Conservation (phyloP, 352 stramenopile genomes). For the Halophytophthora batemanensis region DNA sequence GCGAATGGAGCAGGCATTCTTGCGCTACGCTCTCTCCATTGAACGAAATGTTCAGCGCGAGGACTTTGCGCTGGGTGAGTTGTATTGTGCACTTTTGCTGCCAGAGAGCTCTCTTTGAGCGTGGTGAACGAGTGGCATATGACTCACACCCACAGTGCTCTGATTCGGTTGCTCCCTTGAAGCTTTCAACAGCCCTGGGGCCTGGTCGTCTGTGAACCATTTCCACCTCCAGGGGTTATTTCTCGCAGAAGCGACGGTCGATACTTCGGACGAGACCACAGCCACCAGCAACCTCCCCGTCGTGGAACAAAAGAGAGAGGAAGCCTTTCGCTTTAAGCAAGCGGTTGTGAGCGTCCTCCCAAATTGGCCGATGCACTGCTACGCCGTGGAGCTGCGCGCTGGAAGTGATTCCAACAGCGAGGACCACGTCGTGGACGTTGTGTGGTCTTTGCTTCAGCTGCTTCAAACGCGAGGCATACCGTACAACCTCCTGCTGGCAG, state of each 20-base stretch:
- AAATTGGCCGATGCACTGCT: conserved; percentile 51
- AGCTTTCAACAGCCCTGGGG: conserved; percentile 73
- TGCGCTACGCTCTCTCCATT: conserved; percentile 25
- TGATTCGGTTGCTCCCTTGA: too few species aligned
- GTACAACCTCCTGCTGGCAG: conserved; percentile 57
- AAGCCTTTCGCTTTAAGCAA: conserved; percentile 19
- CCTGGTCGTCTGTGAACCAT: conserved; percentile 79
- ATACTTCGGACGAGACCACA: too few species aligned
- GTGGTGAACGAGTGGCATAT: too few species aligned
- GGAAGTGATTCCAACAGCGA: background rate
- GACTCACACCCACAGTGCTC: too few species aligned
- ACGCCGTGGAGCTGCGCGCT: conserved; percentile 20
- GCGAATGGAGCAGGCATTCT: conserved; percentile 27
- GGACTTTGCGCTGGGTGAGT: conserved; percentile 52
- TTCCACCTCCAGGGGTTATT: conserved; percentile 73
- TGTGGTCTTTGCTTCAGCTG: conserved; percentile 41
- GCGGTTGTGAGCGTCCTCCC: conserved; percentile 21
- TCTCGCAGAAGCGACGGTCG: conserved; percentile 20
- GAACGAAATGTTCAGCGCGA: conserved; percentile 17
- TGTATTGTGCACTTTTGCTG: background rate
- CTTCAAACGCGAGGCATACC: conserved; percentile 36
- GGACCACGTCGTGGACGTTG: conserved; percentile 10
- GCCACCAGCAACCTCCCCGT: conserved; percentile 36
- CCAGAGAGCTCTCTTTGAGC: too few species aligned
- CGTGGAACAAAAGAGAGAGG: conserved; percentile 25